Percentiles rank a stretch among this genome's conserved stretches.
Evolutionary conservation across 208 protist species (phyloP).

Genomic region (Tritrichomonas foetus): DNA sequence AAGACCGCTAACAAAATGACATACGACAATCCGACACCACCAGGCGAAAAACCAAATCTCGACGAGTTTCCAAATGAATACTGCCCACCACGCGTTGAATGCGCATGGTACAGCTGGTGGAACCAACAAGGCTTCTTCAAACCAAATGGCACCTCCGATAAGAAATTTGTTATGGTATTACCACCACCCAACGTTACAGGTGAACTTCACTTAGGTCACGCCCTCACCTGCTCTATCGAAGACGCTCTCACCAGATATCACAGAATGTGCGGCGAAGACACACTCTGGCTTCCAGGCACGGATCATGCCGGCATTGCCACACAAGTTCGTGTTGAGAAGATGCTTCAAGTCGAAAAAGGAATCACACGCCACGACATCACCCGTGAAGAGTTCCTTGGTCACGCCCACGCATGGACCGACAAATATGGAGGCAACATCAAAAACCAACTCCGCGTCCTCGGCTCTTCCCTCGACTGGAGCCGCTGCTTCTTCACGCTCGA

Average conservation of each 20-base stretch:
- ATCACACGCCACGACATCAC: conserved; percentile 82
- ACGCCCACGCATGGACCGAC: conserved; percentile 95
- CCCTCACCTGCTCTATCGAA: conserved; percentile 74
- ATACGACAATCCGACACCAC: not conserved
- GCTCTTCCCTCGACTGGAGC: conserved; percentile 94
- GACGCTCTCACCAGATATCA: conserved; percentile 57
- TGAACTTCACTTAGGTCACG: conserved; percentile 97
- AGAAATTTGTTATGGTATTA: conserved; percentile 84
- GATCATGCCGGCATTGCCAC: conserved; percentile 90
- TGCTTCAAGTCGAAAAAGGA: conserved; percentile 41
- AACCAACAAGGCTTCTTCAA: conserved; percentile 85
- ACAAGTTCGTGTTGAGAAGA: conserved; percentile 58
- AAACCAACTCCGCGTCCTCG: conserved; percentile 84
- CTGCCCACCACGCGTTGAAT: conserved; percentile 72
- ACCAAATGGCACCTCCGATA: conserved; percentile 37
- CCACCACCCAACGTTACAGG: conserved; percentile 99
- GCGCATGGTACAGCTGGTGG: conserved; percentile 94
- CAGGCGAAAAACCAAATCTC: conserved; percentile 6
- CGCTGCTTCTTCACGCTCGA: conserved; percentile 98
- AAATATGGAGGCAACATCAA: conserved; percentile 83
- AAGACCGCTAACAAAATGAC: not conserved
- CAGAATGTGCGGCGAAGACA: conserved; percentile 74
- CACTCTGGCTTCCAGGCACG: conserved; percentile 94
- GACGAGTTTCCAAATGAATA: not conserved
- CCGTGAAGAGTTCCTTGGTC: conserved; percentile 85